Conservation (phyloP, 1,284 basidiomycete species). For the Mycosarcoma mackinlayi region DNA sequence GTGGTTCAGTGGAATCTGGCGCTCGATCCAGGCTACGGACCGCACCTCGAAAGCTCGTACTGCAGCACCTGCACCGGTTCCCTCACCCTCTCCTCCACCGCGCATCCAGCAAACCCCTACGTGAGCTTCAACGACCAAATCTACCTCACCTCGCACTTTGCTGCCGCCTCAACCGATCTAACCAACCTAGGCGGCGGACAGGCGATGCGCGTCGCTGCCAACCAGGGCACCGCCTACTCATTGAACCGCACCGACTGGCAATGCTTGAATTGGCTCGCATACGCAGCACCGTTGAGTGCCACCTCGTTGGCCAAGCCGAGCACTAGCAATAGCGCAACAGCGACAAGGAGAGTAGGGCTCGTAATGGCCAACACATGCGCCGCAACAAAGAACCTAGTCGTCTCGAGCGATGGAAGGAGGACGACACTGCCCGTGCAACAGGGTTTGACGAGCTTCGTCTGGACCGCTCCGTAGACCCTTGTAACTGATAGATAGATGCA, state of each 20-base stretch:
- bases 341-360: slow-evolving; percentile 29
- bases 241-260: slow-evolving; percentile 13
- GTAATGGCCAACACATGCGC: slow-evolving; percentile 46
- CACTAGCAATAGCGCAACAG: slow-evolving; percentile 8
- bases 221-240: slow-evolving; percentile 17
- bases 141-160: slow-evolving; percentile 44
- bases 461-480: slow-evolving; percentile 50
- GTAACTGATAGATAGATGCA: not conserved
- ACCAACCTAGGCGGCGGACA: slow-evolving; percentile 45
- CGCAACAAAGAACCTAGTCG: slow-evolving; percentile 26
- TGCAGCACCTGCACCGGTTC: slow-evolving; percentile 49
- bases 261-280: slow-evolving; percentile 43
- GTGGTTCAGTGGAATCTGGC: slow-evolving; percentile 57
- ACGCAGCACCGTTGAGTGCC: slow-evolving; percentile 36
- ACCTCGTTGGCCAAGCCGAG: slow-evolving; percentile 10
- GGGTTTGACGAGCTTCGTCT: slow-evolving; percentile 50
- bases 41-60: slow-evolving; percentile 35
- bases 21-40: slow-evolving; percentile 43
- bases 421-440: slow-evolving; percentile 22
- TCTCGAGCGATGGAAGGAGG: slow-evolving; percentile 41
- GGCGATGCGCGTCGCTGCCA: slow-evolving; percentile 20
- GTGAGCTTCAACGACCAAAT: slow-evolving; percentile 45
- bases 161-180: slow-evolving; percentile 43
- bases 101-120: slow-evolving; percentile 34
- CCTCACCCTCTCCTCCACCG: slow-evolving; percentile 27